Percentiles rank a stretch among this genome's conserved stretches.
Conservation (phyloP, 805 yeast species). For the Saturnispora dispora region DNA sequence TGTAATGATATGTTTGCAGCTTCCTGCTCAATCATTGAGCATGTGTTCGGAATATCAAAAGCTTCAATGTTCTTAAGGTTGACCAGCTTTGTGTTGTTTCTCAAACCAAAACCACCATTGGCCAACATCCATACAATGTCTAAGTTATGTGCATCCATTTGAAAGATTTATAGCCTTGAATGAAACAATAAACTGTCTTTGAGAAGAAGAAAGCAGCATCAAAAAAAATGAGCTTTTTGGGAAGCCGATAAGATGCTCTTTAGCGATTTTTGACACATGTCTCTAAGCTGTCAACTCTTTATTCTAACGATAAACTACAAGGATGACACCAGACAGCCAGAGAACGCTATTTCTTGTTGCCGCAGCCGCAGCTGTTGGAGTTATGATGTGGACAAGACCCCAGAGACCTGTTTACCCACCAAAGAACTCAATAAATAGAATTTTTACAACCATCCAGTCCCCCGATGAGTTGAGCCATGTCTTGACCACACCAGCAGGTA, state of each 20-base stretch:
- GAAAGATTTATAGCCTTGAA: too few species aligned
- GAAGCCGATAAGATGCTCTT: background rate
- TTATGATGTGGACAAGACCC: background rate
- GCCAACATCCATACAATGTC: constrained; percentile 2
- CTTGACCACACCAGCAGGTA: constrained; percentile 17
- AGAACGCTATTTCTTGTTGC: constrained; percentile 2
- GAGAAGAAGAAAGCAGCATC: background rate
- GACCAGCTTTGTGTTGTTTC: background rate
- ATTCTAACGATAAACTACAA: background rate
- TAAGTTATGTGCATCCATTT: background rate
- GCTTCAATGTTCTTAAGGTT: constrained; percentile 23
- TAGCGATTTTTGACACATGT: background rate
- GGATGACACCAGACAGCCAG: background rate
- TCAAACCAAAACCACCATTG: background rate
- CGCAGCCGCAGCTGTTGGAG: constrained; percentile 1
- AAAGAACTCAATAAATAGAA: constrained; percentile 27
- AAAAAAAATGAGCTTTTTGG: constrained; percentile 2
- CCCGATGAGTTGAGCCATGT: constrained; percentile 51
- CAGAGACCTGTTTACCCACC: constrained; percentile 27
- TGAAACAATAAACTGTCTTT: background rate
- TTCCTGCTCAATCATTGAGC: constrained; percentile 25
- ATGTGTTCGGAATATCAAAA: constrained; percentile 35
- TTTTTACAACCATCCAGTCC: constrained; percentile 45
- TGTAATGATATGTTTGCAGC: constrained; percentile 23
- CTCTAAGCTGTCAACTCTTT: background rate